Evolutionary conservation across 371 early-diverging fungal genomes (phyloP).

Genomic region (Lichtheimia ramosa): DNA sequence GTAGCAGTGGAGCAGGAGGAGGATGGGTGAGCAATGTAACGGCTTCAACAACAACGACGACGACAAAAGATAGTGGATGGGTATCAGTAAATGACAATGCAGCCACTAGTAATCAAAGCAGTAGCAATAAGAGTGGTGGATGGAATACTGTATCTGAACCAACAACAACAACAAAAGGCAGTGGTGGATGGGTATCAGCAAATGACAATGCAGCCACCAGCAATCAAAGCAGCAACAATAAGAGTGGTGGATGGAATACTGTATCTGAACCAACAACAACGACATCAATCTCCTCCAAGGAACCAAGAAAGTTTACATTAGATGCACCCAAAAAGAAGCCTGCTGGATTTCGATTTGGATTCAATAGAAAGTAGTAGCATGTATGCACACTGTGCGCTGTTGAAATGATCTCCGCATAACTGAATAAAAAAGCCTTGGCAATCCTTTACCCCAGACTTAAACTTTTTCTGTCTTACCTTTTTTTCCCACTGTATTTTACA

Average conservation of each 20-base stretch:
- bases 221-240: neutral
- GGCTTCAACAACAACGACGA: too few relatives aligned
- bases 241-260: neutral
- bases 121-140: neutral
- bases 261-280: neutral
- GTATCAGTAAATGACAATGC: too few relatives aligned
- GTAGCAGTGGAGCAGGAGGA: too few relatives aligned
- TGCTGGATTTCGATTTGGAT: constrained; percentile 34
- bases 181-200: too few relatives aligned
- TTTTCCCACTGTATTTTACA: neutral
- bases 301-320: constrained; percentile 24
- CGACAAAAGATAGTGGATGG: too few relatives aligned
- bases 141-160: neutral
- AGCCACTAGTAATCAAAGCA: neutral
- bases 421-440: too few relatives aligned
- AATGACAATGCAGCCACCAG: too few relatives aligned
- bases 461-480: neutral
- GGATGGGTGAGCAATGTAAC: neutral
- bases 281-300: neutral
- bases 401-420: neutral
- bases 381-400: neutral
- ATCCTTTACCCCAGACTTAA: too few relatives aligned
- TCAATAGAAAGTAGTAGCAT: constrained; percentile 22
- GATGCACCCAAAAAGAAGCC: constrained; percentile 26
- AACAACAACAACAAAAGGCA: neutral